Evolutionary conservation across 1,284 basidiomycete genomes (phyloP), one percentile per base, ranked within the genome.

Genomic region (Naganishia albida): DNA sequence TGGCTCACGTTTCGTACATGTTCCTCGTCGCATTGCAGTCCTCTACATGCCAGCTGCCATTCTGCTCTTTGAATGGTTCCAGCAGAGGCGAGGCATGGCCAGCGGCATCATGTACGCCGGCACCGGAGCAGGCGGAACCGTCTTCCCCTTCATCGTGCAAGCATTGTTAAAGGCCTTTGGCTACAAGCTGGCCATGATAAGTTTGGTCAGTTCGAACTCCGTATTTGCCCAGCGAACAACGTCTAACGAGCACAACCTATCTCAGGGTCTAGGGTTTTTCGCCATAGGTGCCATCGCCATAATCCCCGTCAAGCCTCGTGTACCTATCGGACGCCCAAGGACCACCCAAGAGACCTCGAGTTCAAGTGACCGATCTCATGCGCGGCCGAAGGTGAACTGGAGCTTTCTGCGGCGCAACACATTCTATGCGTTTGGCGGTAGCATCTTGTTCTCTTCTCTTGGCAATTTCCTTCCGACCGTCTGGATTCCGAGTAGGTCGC

Each of bases 381-480:
- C 46, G 20, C 34, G 46, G 28, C 57, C 57, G 12, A 60, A 60
- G 39, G 23, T 60, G 23, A 56, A 39, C 48, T 49, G 57, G 57
- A 49, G 46, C 6, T 66, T 79, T 68, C 51, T 77, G 26, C 66
- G 62, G 28, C 67, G 67, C 16, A 63, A 64, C 8, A 59, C 70
- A 0, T 68, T 77, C 42, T 75, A 72, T 57, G 69, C 72, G 18
- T 78, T 74, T n/a, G 62, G 57, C 2, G 68, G 65, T 1, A 72
- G 73, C 23, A 77, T 78, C 48, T 59, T 77, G 12, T 49, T 74
- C n/a, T 77, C 75, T 0, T 72, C 71, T 48, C 63, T 77, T 50
- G 78, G 76, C 53, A 78, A 78, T 65, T 79, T 80, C 62, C 68
- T 79, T 48, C 79, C 79, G 0, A 70, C 65, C 13, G 65, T 80